A percentile compares a stretch with the other conserved stretches of the same genome.
phyloP scores from a whole-genome alignment of 83 land plant genomes.

The Larix sibirica region DNA sequence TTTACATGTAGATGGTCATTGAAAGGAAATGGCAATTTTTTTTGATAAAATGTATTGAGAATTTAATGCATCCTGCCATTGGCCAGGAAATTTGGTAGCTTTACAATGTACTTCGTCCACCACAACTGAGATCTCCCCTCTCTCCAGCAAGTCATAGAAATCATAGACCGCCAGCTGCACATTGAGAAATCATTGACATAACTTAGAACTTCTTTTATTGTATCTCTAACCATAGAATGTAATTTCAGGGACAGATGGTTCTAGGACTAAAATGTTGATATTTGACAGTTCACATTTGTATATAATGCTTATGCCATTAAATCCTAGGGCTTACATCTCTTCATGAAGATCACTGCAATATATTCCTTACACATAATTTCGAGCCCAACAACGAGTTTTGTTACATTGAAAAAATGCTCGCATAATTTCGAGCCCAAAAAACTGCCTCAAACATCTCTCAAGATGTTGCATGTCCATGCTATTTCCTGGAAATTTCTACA shows the following conservation, averaged over 20 bases:
- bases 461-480: too few species aligned
- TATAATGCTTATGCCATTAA: background rate
- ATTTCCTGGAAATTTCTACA: too few species aligned
- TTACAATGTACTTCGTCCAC: background rate
- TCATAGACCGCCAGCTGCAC: conserved; percentile 32
- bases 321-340: background rate
- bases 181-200: conserved; percentile 22
- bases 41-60: background rate
- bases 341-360: too few species aligned
- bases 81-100: background rate
- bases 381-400: too few species aligned
- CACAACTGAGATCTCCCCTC: conserved; percentile 29
- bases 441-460: too few species aligned
- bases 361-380: too few species aligned
- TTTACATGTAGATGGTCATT: too few species aligned
- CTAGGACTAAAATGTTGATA: background rate
- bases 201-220: background rate
- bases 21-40: background rate
- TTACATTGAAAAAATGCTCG: too few species aligned
- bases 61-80: background rate
- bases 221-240: too few species aligned
- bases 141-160: conserved; percentile 34
- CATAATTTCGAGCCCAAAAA: too few species aligned
- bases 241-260: background rate
- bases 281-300: background rate